phyloP scores from a whole-genome alignment of 1,284 basidiomycete genomes.

The Irpex rosettiformis region DNA sequence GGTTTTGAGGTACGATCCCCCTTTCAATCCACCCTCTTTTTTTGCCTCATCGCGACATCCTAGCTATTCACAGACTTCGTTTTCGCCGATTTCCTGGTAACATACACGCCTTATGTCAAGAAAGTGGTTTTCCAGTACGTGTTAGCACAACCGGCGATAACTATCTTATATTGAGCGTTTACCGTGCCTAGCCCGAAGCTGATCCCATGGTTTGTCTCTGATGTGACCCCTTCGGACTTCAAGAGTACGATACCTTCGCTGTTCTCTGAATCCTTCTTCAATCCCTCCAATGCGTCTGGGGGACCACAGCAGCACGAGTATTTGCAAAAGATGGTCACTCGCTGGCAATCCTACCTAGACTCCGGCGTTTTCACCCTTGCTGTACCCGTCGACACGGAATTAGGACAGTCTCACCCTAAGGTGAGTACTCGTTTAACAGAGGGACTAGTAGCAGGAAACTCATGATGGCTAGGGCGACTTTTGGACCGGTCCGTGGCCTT shows the following conservation, averaged over 20 bases:
- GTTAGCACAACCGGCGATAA: no score
- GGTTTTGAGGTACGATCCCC: conserved; percentile 73
- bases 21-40: no score
- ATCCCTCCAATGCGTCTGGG: conserved; percentile 26
- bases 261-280: conserved; percentile 61
- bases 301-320: conserved; percentile 31
- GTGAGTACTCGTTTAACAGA: no score
- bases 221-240: conserved; percentile 84
- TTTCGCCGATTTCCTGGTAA: conserved; percentile 92
- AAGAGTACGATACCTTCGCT: conserved; percentile 46
- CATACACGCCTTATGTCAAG: conserved; percentile 78
- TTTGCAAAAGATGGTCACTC: conserved; percentile 59
- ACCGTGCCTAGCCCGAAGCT: conserved; percentile 86
- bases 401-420: conserved; percentile 46
- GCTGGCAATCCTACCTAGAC: conserved; percentile 75
- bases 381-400: conserved; percentile 59
- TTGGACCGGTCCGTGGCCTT: conserved; percentile 84
- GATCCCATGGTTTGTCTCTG: conserved; percentile 93
- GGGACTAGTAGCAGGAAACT: no score
- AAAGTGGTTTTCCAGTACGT: conserved; percentile 88
- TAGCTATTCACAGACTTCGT: conserved; percentile 92
- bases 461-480: conserved; percentile 65
- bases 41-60: no score
- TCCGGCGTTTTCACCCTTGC: conserved; percentile 74
- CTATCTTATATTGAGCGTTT: no score